Evolutionary conservation across 768 basidiomycete genomes (phyloP).

Genomic region (Rhizopogon vinicolor): DNA sequence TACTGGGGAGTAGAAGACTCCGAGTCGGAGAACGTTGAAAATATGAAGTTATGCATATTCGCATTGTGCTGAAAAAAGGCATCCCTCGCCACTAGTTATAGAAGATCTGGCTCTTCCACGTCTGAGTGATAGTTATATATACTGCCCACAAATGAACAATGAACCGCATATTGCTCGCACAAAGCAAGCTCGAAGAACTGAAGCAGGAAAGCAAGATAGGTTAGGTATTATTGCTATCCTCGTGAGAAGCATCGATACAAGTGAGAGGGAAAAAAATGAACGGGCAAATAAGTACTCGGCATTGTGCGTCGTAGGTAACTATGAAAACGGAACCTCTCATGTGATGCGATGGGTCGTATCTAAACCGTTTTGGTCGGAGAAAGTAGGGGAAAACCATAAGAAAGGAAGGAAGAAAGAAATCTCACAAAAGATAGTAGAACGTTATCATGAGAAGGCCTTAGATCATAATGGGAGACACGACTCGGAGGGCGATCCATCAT

Average conservation of each 20-base stretch:
- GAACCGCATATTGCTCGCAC: background rate
- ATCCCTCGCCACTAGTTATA: too few species aligned
- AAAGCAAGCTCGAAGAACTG: background rate
- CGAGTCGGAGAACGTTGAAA: too few species aligned
- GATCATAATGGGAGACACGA: background rate
- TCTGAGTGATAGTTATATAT: too few species aligned
- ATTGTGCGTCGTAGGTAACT: background rate
- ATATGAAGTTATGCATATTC: too few species aligned
- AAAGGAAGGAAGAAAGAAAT: conserved; percentile 10
- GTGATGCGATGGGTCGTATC: background rate
- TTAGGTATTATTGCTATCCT: conserved; percentile 10
- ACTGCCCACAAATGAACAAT: too few species aligned
- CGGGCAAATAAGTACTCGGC: conserved; percentile 5
- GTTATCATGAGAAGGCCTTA: conserved; percentile 12
- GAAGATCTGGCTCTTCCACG: too few species aligned
- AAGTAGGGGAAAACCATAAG: background rate
- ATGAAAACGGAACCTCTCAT: background rate
- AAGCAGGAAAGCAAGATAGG: background rate
- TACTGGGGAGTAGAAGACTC: too few species aligned
- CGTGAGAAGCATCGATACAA: conserved; percentile 8
- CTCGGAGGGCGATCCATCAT: conserved; percentile 32
- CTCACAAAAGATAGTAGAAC: conserved; percentile 12
- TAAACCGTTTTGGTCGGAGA: conserved; percentile 1
- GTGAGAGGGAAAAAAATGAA: background rate
- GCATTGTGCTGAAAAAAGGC: too few species aligned